These are phyloP conservation scores for Glomus cerebriforme DNA, from an alignment of 192 early-diverging fungal genomes.

Conservation along the genomic window DNA sequence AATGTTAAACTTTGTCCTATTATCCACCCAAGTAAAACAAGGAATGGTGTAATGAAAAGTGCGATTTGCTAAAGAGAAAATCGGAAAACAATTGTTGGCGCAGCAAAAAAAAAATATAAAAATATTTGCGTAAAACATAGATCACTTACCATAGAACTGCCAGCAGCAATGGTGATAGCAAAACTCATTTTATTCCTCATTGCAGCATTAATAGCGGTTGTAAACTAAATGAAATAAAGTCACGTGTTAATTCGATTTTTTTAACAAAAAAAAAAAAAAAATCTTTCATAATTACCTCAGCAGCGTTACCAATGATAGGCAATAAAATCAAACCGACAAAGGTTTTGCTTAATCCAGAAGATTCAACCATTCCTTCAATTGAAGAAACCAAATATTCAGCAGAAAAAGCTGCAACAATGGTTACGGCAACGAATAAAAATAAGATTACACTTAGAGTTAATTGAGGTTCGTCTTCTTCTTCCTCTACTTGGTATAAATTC, in stretches of 20 bases:
- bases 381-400: conserved; percentile 86
- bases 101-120: neutral
- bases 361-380: conserved; percentile 73
- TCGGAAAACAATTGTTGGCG: neutral
- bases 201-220: conserved; percentile 81
- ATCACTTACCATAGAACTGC: conserved; percentile 64
- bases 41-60: conserved; percentile 69
- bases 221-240: conserved; percentile 53
- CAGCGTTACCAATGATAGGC: conserved; percentile 90
- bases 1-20: conserved; percentile 79
- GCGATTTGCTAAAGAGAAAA: conserved; percentile 69
- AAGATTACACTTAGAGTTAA: conserved; percentile 45
- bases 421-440: conserved; percentile 60
- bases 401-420: conserved; percentile 73
- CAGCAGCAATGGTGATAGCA: conserved; percentile 85
- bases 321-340: conserved; percentile 92
- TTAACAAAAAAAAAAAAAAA: neutral
- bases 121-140: too few species aligned
- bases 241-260: neutral
- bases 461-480: conserved; percentile 69
- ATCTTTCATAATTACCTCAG: conserved; percentile 44
- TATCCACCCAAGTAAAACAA: conserved; percentile 83
- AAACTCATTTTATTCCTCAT: conserved; percentile 92
- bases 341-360: conserved; percentile 71
- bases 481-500: neutral